Percentiles rank a stretch among this genome's conserved stretches.
Conservation (phyloP, 1,284 basidiomycete genomes). For the Pseudozyma pruni region DNA sequence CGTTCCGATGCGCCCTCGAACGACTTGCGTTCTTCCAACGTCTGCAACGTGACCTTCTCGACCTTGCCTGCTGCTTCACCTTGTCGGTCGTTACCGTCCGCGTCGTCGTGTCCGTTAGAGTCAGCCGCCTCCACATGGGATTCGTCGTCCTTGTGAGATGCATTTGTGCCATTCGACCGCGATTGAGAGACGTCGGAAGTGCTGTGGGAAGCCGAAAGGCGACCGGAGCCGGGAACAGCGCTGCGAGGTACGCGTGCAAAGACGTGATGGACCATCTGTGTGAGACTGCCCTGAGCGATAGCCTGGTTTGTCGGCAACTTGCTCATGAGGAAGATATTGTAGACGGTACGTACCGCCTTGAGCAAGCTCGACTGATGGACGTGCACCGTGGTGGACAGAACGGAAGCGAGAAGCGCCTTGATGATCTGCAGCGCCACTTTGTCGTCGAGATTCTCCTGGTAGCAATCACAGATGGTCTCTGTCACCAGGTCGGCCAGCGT, state of each 20-base stretch:
- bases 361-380: conserved; percentile 66
- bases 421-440: conserved; percentile 65
- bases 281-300: conserved; percentile 65
- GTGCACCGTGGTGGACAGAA: conserved; percentile 61
- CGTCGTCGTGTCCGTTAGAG: neutral
- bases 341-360: conserved; percentile 70
- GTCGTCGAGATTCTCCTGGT: conserved; percentile 63
- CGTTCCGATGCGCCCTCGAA: conserved; percentile 63
- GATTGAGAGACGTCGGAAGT: conserved; percentile 20
- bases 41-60: conserved; percentile 60
- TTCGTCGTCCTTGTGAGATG: neutral
- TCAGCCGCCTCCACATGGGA: conserved; percentile 8
- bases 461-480: conserved; percentile 66
- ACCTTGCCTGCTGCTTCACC: conserved; percentile 4
- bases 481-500: conserved; percentile 64
- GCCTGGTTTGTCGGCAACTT: conserved; percentile 64
- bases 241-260: conserved; percentile 61
- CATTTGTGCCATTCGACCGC: conserved; percentile 10
- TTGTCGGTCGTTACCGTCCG: too few relatives aligned
- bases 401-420: conserved; percentile 66
- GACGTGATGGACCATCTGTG: conserved; percentile 66
- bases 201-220: conserved; percentile 31
- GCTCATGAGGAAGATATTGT: conserved; percentile 66
- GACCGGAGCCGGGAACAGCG: conserved; percentile 5
- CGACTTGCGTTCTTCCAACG: conserved; percentile 61